phyloP scores from a whole-genome alignment of 306 rosid species.

The Prosopis cineraria region DNA sequence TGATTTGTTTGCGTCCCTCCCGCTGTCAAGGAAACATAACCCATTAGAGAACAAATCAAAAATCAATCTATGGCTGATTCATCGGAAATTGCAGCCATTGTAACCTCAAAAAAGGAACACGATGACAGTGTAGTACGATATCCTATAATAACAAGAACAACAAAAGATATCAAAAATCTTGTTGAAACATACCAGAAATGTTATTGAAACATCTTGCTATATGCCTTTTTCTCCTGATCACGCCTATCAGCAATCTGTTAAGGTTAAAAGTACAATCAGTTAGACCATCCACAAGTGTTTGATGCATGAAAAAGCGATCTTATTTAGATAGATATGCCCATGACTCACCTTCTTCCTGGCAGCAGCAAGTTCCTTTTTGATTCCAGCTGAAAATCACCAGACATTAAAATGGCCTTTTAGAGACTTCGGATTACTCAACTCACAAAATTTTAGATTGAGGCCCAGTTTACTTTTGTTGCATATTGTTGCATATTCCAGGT shows the following conservation, averaged over 20 bases:
- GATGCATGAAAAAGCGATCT: not conserved
- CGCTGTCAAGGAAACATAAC: not conserved
- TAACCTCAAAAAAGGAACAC: not conserved
- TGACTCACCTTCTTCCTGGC: conserved; percentile 69
- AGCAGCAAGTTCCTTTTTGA: conserved; percentile 76
- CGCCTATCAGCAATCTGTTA: conserved; percentile 73
- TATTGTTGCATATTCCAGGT: too few species aligned
- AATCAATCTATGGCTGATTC: not conserved
- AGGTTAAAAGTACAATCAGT: conserved; percentile 17
- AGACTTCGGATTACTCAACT: not conserved
- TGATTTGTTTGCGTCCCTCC: not conserved
- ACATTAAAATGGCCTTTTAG: conserved; percentile 18
- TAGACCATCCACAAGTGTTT: not conserved
- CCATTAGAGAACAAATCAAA: not conserved
- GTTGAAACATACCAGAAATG: conserved; percentile 38
- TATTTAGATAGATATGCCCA: conserved; percentile 1
- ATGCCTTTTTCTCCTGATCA: conserved; percentile 78
- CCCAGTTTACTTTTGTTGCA: not conserved
- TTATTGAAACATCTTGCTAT: conserved; percentile 78
- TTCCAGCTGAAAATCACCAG: conserved; percentile 62
- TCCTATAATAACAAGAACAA: not conserved
- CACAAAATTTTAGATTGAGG: not conserved
- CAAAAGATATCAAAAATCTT: not conserved
- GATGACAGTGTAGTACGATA: not conserved
- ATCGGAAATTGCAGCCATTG: not conserved